phyloP scores from a whole-genome alignment of 2,329 filamentous ascomycete species.

The Neopestalotiopsis clavispora region DNA sequence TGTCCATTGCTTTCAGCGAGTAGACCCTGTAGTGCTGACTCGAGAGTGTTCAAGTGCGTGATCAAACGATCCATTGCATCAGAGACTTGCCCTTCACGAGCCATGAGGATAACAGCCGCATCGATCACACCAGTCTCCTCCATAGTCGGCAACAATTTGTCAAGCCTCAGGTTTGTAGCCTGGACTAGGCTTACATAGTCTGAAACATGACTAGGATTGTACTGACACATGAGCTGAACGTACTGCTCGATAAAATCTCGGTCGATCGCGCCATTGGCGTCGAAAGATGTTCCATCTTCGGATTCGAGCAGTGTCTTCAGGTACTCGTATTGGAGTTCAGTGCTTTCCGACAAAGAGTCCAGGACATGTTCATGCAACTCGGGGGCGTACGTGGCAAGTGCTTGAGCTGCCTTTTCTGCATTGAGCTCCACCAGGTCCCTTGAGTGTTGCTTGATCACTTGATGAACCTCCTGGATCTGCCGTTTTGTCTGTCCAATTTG shows the following conservation, averaged over 20 bases:
- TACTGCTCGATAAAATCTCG: slow-evolving; percentile 79
- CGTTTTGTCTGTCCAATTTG: slow-evolving; percentile 68
- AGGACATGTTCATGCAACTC: slow-evolving; percentile 72
- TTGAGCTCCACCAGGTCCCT: slow-evolving; percentile 70
- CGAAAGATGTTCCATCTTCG: slow-evolving; percentile 36
- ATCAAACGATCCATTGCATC: slow-evolving; percentile 85
- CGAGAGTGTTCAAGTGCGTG: slow-evolving; percentile 79
- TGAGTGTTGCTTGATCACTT: slow-evolving; percentile 69
- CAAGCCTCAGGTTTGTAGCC: slow-evolving; percentile 77
- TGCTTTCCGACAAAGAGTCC: slow-evolving; percentile 62
- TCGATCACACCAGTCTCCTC: slow-evolving; percentile 90
- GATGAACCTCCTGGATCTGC: slow-evolving; percentile 74
- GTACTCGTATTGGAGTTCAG: slow-evolving; percentile 75
- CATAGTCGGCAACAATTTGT: slow-evolving; percentile 82
- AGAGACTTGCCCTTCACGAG: slow-evolving; percentile 81
- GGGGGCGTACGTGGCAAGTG: slow-evolving; percentile 64
- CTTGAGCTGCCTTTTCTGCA: slow-evolving; percentile 66
- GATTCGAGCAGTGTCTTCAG: slow-evolving; percentile 77
- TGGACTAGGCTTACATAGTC: slow-evolving; percentile 81
- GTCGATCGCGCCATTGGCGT: slow-evolving; percentile 43
- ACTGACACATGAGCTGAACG: slow-evolving; percentile 88
- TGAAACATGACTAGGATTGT: slow-evolving; percentile 80
- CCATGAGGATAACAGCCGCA: slow-evolving; percentile 89
- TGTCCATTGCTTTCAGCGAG: slow-evolving; percentile 65
- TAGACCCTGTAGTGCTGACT: slow-evolving; percentile 77